Evolutionary conservation across 192 early-diverging fungal species (phyloP), one percentile per base, ranked within the genome.

Genomic region (Gaertneriomyces sp.): DNA sequence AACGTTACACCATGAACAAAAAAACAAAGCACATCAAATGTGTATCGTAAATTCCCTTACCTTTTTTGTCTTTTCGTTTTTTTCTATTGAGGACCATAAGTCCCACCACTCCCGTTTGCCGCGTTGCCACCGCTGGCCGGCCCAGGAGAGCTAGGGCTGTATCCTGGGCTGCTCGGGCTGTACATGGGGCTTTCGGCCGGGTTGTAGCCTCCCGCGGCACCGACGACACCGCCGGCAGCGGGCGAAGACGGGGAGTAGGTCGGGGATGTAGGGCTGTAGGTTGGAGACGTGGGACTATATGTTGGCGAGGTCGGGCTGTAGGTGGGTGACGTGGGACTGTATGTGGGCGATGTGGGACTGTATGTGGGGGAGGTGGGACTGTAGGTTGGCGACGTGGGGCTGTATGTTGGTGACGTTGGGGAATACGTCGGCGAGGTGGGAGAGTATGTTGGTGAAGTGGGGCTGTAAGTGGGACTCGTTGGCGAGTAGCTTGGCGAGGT

Each of bases 351-450:
- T 7, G 91, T 90, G 0, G 91, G 89, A 1, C 62, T 69, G 45
- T 74, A 95, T 45, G 71, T 78, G 10, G 92, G 88, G 20, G 78
- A 80, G 9, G 91, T 91, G 0, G 91, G 93, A 16, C 80, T 87
- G 72, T 95, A 94, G 3, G 74, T 79, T 0, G 91, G 91, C 40
- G 77, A 81, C 25, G 88, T 91, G 4, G 92, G 90, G 54, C 84
- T 82, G 72, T 90, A 90, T 6, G 63, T 69, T 9, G 91, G 91
- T 8, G 72, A 77, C 3, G 90, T 89, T 7, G 90, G 91, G 7
- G 80, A 82, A 69, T 91, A 91, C 8, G 58, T 73, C 6, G 90
- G 89, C 0, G 81, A 84, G 1, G 89, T 92, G 6, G 91, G 90
- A 0, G 74, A 74, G 72, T 92, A 91, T 10, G 76, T 80, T 0